Base-by-base conservation (phyloP, 169 alveolate genomes). In the Plasmodium coatneyi region DNA sequence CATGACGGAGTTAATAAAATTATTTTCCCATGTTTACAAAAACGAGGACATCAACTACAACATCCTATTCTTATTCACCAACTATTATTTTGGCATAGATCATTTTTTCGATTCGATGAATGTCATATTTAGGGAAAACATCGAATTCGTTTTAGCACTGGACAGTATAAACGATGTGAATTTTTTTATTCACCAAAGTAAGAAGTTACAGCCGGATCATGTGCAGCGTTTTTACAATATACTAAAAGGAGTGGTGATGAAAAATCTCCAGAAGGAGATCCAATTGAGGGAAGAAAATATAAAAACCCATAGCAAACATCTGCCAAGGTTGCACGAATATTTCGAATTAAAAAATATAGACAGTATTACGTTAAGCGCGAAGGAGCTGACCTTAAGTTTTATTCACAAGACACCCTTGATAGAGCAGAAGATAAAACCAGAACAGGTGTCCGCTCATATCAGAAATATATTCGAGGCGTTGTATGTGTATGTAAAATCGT, bases 321-420 rank as follows among this genome's bases (percentile, higher is more conserved):
- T 89, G 28, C 94, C 94, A 54, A 60, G 70, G 32, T 14, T 66
- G n/a, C 94, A 89, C 60, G 91, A 89, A 89, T 89, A 89, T 89
- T 89, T 89, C 81, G 90, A 79, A 41, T 80, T 89, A 36, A 89
- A 89, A 60, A 89, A 89, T 22, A 1, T 89, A 16, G 36, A 52
- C 16, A 89, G 87, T 19, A 78, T 89, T 56, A 74, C 94, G 43
- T 89, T 89, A 56, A 60, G 91, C 43, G 49, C 94, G 43, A 79
- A 89, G 66, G 82, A 39, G 43, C 41, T 25, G 25, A 66, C 12
- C 22, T 19, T 52, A n/a, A 80, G 76, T 32, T 89, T 79, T 89
- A 46, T 89, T 56, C 30, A 19, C 19, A 89, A 80, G 81, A 56
- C 54, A 1, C 90, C 90, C 25, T 25, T 89, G 71, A 56, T 89